Conservation (phyloP, 495 filamentous ascomycete species). For the Penicillium macrosclerotiorum region DNA sequence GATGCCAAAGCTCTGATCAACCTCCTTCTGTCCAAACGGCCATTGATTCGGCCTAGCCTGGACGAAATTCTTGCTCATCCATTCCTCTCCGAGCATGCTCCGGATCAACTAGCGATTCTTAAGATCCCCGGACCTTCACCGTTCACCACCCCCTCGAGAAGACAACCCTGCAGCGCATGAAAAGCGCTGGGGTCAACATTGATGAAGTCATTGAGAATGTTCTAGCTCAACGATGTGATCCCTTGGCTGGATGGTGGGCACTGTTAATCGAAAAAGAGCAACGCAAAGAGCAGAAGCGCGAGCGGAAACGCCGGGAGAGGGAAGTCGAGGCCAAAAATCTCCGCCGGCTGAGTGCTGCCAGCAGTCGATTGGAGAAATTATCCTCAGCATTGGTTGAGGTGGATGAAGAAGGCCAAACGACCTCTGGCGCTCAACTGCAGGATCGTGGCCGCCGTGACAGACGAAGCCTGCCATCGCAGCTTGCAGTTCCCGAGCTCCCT, state of each 20-base stretch:
- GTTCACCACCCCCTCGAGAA: conserved; percentile 90
- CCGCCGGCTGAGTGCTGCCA: conserved; percentile 79
- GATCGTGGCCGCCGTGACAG: conserved; percentile 54
- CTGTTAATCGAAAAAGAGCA: conserved; percentile 94
- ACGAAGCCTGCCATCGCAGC: conserved; percentile 52
- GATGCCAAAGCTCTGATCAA: conserved; percentile 76
- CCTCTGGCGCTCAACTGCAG: conserved; percentile 27
- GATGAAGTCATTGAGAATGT: conserved; percentile 94
- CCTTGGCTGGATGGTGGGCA: conserved; percentile 94
- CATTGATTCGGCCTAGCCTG: conserved; percentile 76
- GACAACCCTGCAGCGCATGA: conserved; percentile 89
- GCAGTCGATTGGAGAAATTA: conserved; percentile 75
- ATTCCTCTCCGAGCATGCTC: conserved; percentile 84
- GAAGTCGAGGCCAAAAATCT: conserved; percentile 79
- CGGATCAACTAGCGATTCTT: conserved; percentile 86
- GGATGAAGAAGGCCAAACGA: conserved; percentile 62
- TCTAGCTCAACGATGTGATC: conserved; percentile 82
- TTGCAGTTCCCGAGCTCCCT: conserved; percentile 64
- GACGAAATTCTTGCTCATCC: conserved; percentile 87
- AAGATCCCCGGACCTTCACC: conserved; percentile 79
- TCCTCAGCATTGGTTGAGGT: conserved; percentile 71
- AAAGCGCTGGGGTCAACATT: conserved; percentile 90
- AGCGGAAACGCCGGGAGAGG: conserved; percentile 80
- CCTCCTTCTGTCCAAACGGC: conserved; percentile 80
- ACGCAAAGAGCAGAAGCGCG: conserved; percentile 78